These are phyloP conservation scores for Talaromyces albobiverticillius DNA, from an alignment of 2,329 filamentous ascomycete species.

Conservation along the genomic window DNA sequence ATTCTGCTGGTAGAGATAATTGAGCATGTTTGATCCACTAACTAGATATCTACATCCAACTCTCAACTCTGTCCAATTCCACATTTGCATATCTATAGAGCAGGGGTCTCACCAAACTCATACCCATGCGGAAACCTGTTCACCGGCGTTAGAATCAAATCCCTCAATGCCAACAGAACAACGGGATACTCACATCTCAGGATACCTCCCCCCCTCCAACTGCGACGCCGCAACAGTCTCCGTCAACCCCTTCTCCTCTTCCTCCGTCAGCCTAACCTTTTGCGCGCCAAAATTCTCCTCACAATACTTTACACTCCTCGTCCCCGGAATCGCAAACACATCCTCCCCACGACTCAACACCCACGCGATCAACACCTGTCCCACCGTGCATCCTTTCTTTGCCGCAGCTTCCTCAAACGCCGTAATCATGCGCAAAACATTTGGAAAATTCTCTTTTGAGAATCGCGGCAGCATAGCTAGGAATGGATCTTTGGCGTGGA, in stretches of 20 bases:
- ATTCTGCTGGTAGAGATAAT: too few relatives aligned
- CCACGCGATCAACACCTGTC: slow-evolving; percentile 52
- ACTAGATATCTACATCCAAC: too few relatives aligned
- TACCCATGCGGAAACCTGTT: slow-evolving; percentile 6
- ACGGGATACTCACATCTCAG: not conserved
- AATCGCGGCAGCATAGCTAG: slow-evolving; percentile 47
- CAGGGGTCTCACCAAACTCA: slow-evolving; percentile 13
- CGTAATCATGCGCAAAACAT: slow-evolving; percentile 49
- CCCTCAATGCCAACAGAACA: not conserved
- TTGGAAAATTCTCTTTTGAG: slow-evolving; percentile 48
- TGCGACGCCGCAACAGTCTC: not conserved
- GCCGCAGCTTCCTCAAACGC: slow-evolving; percentile 45
- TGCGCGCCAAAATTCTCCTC: slow-evolving; percentile 9
- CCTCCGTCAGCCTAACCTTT: not conserved
- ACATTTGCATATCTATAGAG: not conserved
- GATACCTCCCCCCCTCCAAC: slow-evolving; percentile 9
- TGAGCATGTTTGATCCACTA: too few relatives aligned
- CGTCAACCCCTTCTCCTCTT: slow-evolving; percentile 1
- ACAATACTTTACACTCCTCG: slow-evolving; percentile 13
- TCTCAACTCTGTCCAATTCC: too few relatives aligned
- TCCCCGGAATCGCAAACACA: slow-evolving; percentile 10
- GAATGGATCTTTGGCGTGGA: slow-evolving; percentile 46
- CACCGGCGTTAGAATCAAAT: not conserved
- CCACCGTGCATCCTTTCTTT: slow-evolving; percentile 40
- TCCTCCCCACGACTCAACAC: slow-evolving; percentile 23